Conservation (phyloP, 2,329 filamentous ascomycete species). For the Cytospora mali region DNA sequence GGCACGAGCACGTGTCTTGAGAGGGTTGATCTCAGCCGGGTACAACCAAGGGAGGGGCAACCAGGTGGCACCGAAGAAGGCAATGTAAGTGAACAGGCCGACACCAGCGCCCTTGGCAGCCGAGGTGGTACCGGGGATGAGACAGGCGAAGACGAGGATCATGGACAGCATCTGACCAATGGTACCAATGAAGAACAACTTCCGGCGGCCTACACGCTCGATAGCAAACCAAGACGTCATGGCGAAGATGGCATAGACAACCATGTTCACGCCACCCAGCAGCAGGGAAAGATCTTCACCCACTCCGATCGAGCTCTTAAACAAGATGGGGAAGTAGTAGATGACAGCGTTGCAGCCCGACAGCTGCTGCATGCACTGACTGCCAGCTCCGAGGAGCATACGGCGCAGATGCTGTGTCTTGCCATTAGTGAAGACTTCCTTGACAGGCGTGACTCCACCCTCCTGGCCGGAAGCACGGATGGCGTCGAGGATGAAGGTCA, state of each 20-base stretch:
- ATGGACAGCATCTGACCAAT: conserved; percentile 56
- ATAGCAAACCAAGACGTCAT: conserved; percentile 58
- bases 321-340: conserved; percentile 52
- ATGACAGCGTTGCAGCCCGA: conserved; percentile 49
- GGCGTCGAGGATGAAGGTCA: conserved; percentile 45
- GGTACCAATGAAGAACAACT: conserved; percentile 49
- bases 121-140: conserved; percentile 65
- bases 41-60: conserved; percentile 65
- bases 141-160: conserved; percentile 62
- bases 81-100: conserved; percentile 70
- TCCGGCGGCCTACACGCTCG: conserved; percentile 49
- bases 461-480: conserved; percentile 37
- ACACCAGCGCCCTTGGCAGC: conserved; percentile 69
- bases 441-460: conserved; percentile 36
- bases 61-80: conserved; percentile 68
- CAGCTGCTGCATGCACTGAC: conserved; percentile 35
- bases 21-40: conserved; percentile 56
- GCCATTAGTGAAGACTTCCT: conserved; percentile 33
- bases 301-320: conserved; percentile 37
- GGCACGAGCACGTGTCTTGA: conserved; percentile 50
- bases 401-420: conserved; percentile 33
- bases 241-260: conserved; percentile 61
- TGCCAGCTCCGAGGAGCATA: conserved; percentile 31
- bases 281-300: conserved; percentile 46
- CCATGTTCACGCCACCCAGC: conserved; percentile 53